Evolutionary conservation across 768 basidiomycete genomes (phyloP).

Genomic region (Glaciozyma martinii): DNA sequence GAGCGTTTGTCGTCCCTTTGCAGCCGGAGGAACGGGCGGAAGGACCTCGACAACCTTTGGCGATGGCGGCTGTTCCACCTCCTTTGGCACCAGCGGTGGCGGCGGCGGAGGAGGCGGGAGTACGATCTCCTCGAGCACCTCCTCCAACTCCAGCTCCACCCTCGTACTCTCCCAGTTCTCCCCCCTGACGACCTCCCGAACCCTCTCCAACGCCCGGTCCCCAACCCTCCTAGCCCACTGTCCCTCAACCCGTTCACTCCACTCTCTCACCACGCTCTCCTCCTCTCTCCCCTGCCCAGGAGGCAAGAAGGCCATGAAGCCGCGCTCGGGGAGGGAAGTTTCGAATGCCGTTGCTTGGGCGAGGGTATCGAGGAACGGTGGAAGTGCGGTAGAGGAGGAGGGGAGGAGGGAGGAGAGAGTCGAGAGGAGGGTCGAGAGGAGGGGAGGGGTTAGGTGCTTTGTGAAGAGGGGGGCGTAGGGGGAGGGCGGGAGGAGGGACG

Average conservation of each 20-base stretch:
- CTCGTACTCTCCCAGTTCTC: not conserved
- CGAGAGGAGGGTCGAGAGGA: not conserved
- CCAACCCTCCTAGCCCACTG: not conserved
- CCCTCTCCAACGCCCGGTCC: not conserved
- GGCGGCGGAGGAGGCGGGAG: not conserved
- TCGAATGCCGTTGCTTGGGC: not conserved
- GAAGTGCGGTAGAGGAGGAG: not conserved
- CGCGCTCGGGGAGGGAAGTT: not conserved
- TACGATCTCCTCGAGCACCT: not conserved
- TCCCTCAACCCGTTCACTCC: not conserved
- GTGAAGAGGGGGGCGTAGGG: not conserved
- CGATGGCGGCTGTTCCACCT: not conserved
- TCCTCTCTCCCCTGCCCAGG: not conserved
- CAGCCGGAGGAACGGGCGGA: too few relatives aligned
- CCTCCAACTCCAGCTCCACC: not conserved
- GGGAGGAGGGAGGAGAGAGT: not conserved
- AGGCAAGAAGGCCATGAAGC: not conserved
- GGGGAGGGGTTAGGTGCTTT: not conserved
- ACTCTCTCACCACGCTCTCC: not conserved
- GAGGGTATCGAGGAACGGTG: not conserved
- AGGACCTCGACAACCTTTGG: not conserved
- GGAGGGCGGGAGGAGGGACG: not conserved
- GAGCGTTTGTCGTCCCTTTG: not conserved
- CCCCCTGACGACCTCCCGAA: not conserved
- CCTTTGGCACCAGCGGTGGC: not conserved